phyloP scores from a whole-genome alignment of 148 eudicot species.

The Selenicereus undatus region DNA sequence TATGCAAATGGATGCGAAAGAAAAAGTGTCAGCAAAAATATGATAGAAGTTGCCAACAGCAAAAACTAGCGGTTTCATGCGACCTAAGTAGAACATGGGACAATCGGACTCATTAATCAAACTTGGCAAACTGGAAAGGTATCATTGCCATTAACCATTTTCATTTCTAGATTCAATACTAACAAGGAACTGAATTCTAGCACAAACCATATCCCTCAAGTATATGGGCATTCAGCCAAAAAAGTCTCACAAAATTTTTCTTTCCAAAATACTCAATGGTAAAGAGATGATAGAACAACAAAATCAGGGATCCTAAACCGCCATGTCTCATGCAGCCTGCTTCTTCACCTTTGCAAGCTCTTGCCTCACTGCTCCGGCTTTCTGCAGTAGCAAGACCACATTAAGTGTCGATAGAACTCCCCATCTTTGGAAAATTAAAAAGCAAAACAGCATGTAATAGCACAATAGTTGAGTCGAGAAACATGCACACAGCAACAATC shows the following conservation, averaged over 20 bases:
- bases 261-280: neutral
- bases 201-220: neutral
- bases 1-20: too few species aligned
- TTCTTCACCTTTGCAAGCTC: constrained; percentile 65
- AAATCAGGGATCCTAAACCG: constrained; percentile 20
- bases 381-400: constrained; percentile 38
- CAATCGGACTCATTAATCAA: neutral
- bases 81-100: too few species aligned
- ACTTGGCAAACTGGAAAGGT: constrained; percentile 51
- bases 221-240: neutral
- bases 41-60: too few species aligned
- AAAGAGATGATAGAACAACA: constrained; percentile 1
- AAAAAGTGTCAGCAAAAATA: too few species aligned
- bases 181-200: constrained; percentile 8
- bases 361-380: constrained; percentile 57
- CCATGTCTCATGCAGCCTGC: constrained; percentile 30
- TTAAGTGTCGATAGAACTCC: neutral
- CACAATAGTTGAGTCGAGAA: too few species aligned
- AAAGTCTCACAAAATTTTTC: constrained; percentile 10
- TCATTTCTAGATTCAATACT: constrained; percentile 8
- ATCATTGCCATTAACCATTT: neutral
- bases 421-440: neutral
- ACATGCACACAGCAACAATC: too few species aligned
- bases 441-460: neutral
- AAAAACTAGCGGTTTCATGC: too few species aligned